Base-by-base conservation (phyloP, 2,329 filamentous ascomycete species). In the Alternaria infectoria region DNA sequence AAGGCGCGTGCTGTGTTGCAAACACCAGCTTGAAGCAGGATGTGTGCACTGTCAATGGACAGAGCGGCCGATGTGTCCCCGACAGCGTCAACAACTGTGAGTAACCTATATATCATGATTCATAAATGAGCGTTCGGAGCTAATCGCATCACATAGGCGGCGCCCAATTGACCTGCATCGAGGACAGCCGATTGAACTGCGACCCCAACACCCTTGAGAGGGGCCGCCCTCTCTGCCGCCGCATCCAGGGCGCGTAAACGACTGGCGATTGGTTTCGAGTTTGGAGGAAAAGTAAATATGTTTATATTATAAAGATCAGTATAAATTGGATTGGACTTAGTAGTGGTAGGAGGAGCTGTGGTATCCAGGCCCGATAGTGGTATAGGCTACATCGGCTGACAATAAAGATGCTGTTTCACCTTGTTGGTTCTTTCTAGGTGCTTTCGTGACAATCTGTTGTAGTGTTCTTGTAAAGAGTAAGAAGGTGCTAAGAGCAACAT, bases 11-110 rank as follows among this genome's bases (percentile, higher is more conserved):
- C 67, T 76, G 74, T 40, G 57, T 65, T 3, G 64, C 74, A 5
- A 72, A 70, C 62, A 70, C 72, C n/a, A 70, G 65, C 49, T 63
- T 75, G 65, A 75, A 76, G 67, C 72, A 76, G 59, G 74, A 75
- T 49, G 73, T 76, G 15, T 76, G 74, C 66, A 72, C 69, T 15
- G 70, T 75, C 32, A 75, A 74, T 21, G 74, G 74, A 11, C 59
- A 63, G 36, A 71, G 57, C 23, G 74, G 74, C 11, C 69, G 73
- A 17, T 76, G 74, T 46, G 72, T 76, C 21, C 74, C 73, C 15
- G 70, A 69, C 21, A 65, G 32, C 10, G 57, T 68, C 28, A 71
- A 71, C 54, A 68, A 69, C 59, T 76, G 73, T 74, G 63, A 62
- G 72, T 69, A 25, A 11, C 6, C 8, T 12, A 25, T 2, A 17